phyloP scores from a whole-genome alignment of 2,329 filamentous ascomycete genomes.

The Colletotrichum trifolii region DNA sequence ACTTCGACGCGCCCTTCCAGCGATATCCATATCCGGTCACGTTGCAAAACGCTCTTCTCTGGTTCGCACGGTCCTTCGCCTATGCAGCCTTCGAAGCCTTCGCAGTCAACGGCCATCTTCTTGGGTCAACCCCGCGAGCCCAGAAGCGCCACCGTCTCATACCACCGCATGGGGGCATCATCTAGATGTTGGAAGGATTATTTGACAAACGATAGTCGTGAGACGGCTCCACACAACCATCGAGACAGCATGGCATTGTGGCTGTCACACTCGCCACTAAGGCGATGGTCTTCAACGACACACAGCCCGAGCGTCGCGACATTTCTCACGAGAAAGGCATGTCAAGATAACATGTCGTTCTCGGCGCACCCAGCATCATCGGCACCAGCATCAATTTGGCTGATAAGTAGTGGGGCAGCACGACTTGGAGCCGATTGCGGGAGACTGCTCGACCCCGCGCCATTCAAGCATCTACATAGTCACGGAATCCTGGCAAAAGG shows the following conservation, averaged over 20 bases:
- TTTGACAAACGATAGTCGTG: background rate
- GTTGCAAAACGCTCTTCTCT: background rate
- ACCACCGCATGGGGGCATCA: constrained; percentile 4
- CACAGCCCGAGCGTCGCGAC: constrained; percentile 1
- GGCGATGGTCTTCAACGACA: background rate
- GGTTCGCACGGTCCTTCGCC: constrained; percentile 19
- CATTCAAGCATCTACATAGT: background rate
- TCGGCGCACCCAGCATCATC: background rate
- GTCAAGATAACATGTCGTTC: background rate
- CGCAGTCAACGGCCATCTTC: background rate
- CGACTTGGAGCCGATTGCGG: background rate
- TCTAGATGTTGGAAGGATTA: constrained; percentile 1
- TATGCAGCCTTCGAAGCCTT: constrained; percentile 1
- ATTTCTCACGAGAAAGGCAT: background rate
- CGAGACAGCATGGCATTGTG: background rate
- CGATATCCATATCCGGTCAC: constrained; percentile 6
- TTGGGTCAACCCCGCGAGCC: constrained; percentile 4
- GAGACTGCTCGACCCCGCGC: constrained; percentile 9
- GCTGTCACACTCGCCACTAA: constrained; percentile 1
- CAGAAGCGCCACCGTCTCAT: constrained; percentile 16
- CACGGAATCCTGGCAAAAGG: constrained; percentile 9
- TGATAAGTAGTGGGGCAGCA: background rate
- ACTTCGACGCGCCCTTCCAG: constrained; percentile 19
- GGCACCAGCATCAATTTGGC: too few species aligned
- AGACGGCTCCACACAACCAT: background rate